A percentile compares a stretch with the other conserved stretches of the same genome.
Evolutionary conservation across 495 filamentous ascomycete species (phyloP).

Genomic region (Podospora pseudocomata): DNA sequence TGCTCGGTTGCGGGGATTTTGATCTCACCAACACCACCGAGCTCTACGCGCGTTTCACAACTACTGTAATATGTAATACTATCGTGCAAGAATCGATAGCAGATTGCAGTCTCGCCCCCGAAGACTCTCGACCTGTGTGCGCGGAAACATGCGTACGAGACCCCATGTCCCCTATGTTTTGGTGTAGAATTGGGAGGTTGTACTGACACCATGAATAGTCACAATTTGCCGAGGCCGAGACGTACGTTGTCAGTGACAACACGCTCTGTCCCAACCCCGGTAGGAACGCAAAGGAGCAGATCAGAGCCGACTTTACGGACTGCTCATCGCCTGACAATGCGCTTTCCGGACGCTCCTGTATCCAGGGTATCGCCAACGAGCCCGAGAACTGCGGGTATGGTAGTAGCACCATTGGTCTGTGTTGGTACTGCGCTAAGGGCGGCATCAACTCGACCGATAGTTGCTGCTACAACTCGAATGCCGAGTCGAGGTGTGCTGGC

Average conservation of each 20-base stretch:
- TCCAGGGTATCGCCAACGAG: conserved; percentile 75
- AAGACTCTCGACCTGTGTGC: conserved; percentile 73
- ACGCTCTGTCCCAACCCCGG: conserved; percentile 65
- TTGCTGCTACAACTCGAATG: conserved; percentile 83
- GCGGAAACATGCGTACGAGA: conserved; percentile 78
- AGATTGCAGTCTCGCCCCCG: conserved; percentile 61
- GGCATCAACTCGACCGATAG: conserved; percentile 91
- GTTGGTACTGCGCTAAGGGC: conserved; percentile 76
- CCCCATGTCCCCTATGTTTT: not conserved
- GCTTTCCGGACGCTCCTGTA: conserved; percentile 65
- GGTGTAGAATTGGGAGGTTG: not conserved
- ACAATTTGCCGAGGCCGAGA: conserved; percentile 80
- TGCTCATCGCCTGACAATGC: conserved; percentile 80
- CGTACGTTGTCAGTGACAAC: conserved; percentile 71
- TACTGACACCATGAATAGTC: conserved; percentile 52
- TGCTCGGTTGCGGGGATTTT: conserved; percentile 78
- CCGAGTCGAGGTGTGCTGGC: conserved; percentile 61
- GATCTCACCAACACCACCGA: conserved; percentile 76
- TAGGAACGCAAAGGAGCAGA: conserved; percentile 64
- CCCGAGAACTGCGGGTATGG: conserved; percentile 83
- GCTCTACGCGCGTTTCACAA: conserved; percentile 92
- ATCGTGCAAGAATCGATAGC: conserved; percentile 86
- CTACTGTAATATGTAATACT: conserved; percentile 87
- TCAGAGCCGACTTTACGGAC: conserved; percentile 88
- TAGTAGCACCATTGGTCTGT: conserved; percentile 77